A percentile compares a stretch with the other conserved stretches of the same genome.
Conservation (phyloP, 2,329 filamentous ascomycete species). For the Diplodia mutila region DNA sequence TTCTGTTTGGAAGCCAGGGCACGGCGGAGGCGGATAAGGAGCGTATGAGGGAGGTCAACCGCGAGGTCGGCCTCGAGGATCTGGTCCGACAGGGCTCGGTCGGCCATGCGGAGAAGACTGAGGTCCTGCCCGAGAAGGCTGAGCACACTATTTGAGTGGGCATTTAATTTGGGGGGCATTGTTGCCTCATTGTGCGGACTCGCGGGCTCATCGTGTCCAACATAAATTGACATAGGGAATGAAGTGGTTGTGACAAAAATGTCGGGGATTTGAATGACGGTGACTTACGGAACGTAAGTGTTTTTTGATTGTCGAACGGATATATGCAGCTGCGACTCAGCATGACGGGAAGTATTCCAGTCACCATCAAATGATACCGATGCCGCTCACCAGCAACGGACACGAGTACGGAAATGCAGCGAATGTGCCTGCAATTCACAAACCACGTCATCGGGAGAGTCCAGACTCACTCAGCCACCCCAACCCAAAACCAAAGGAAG, state of each 20-base stretch:
- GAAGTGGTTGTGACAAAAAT: not conserved
- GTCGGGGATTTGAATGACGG: not conserved
- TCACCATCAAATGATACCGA: too few species aligned
- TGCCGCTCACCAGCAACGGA: too few species aligned
- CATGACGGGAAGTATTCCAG: too few species aligned
- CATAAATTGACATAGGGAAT: not conserved
- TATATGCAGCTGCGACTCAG: too few species aligned
- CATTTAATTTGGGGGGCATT: not conserved
- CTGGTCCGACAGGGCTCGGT: constrained; percentile 28
- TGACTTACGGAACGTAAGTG: not conserved
- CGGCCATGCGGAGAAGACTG: constrained; percentile 16
- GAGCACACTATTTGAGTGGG: not conserved
- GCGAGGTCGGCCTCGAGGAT: constrained; percentile 65
- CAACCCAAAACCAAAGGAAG: too few species aligned
- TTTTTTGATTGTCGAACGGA: too few species aligned
- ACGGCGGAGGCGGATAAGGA: constrained; percentile 68
- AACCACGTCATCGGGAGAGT: too few species aligned
- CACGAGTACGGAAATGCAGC: too few species aligned
- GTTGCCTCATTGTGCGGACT: not conserved
- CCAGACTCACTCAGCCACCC: too few species aligned
- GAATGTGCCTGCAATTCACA: too few species aligned
- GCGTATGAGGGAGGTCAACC: constrained; percentile 73
- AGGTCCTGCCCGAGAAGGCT: constrained; percentile 23
- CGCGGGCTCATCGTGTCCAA: not conserved
- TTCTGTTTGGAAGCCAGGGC: constrained; percentile 69